Base-by-base conservation (phyloP, 768 basidiomycete species). In the Agaricus sinodeliciosus region DNA sequence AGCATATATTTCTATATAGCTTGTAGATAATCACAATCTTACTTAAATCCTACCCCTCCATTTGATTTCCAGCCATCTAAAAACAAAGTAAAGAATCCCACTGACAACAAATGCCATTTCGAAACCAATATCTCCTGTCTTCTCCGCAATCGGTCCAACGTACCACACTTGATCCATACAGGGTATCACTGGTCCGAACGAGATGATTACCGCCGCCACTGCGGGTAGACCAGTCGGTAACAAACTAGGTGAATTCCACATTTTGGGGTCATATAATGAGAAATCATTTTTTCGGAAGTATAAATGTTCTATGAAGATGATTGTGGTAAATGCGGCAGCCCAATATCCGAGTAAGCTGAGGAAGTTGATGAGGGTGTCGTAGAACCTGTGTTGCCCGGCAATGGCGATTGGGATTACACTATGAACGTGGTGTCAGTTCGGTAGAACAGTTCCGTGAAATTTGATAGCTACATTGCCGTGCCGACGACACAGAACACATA, bases 61-160 rank as follows among this genome's bases (percentile, higher is more conserved):
- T 44, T 63, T 70, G 27, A 74, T 69, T 60, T 82, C 81, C 26
- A 80, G 41, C 56, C 62, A 71, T 51, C 87, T 69, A 31, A 87
- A 70, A 1, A 78, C 78, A 4, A 81, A 15, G 62, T 88, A 89
- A 36, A 83, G 65, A 9, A 86, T 34, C 9, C 62, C 72, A 6
- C 80, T 75, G 2, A 77, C 63, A 0, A 67, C 72, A 59, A 88
- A 82, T 2, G 85, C 84, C 22, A 87, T 65, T 65, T 89, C 87
- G 56, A 91, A 88, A n/a, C 87, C 89, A 51, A 92, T 82, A 67
- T 92, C 90, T 1, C 90, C 90, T 15, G 86, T 75, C 7, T 57
- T 71, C 56, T 69, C 62, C 9, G 83, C 90, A 42, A 91, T 82
- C 6, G 88, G 88, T 1, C 90, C 90, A 0, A 73, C 70, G 60